Percentiles rank a stretch among this genome's conserved stretches.
Evolutionary conservation across 78 protist species (phyloP).

Genomic region (Creolimax fragrantissima): DNA sequence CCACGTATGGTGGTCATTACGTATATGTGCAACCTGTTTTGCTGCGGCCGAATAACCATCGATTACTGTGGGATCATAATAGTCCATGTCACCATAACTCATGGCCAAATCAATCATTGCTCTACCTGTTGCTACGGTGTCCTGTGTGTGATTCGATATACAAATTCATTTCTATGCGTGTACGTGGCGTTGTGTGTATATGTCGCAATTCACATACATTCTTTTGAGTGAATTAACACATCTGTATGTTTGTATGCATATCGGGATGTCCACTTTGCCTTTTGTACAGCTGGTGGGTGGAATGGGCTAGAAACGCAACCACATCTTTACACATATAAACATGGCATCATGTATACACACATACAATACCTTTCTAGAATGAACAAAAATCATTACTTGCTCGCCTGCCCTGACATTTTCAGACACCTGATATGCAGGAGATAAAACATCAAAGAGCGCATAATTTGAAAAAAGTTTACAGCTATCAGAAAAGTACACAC

Average conservation of each 20-base stretch:
- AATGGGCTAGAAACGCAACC: too few species aligned
- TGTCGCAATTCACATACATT: neutral
- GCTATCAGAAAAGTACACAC: too few species aligned
- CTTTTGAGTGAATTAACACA: too few species aligned
- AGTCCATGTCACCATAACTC: neutral
- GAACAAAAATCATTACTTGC: slow-evolving; percentile 95
- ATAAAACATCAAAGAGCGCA: neutral
- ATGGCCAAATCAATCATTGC: neutral
- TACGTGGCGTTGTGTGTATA: neutral
- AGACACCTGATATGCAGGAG: neutral
- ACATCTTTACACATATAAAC: too few species aligned
- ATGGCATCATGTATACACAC: too few species aligned
- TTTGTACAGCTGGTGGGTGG: too few species aligned
- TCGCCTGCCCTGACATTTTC: slow-evolving; percentile 39
- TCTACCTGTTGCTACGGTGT: neutral
- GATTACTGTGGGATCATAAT: neutral
- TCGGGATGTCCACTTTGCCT: too few species aligned
- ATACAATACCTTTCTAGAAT: slow-evolving; percentile 86
- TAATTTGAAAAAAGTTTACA: too few species aligned
- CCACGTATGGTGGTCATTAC: too few species aligned
- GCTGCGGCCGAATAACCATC: neutral
- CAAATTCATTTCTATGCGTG: neutral
- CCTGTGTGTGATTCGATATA: neutral
- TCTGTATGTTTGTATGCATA: too few species aligned
- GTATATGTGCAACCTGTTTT: slow-evolving; percentile 1